A percentile compares a stretch with the other conserved stretches of the same genome.
Conservation (phyloP, 139 green algal species). For the Chlorella ohadii region DNA sequence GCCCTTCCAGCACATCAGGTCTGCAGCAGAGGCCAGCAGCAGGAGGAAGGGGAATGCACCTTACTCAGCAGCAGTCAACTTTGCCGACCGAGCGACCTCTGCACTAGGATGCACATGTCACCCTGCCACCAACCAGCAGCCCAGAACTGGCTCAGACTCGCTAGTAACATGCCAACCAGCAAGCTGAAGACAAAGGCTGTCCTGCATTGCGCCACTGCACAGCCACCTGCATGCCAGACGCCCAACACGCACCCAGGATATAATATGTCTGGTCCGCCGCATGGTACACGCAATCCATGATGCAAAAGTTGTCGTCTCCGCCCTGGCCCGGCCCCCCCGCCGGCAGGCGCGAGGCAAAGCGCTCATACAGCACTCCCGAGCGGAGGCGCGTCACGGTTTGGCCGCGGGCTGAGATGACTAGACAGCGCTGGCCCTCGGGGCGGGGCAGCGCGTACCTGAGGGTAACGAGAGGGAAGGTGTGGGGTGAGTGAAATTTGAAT, state of each 20-base stretch:
- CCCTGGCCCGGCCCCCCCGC: conserved; percentile 39
- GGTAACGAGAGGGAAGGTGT: too few species aligned
- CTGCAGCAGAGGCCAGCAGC: conserved; percentile 30
- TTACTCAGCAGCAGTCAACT: too few species aligned
- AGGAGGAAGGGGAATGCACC: neutral
- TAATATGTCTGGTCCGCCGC: conserved; percentile 53
- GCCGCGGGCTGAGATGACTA: conserved; percentile 71
- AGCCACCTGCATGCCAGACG: too few species aligned
- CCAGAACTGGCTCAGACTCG: too few species aligned
- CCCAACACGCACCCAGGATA: conserved; percentile 42
- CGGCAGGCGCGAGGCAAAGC: conserved; percentile 70
- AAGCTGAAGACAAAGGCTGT: too few species aligned
- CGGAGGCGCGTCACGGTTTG: conserved; percentile 56
- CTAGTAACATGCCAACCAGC: too few species aligned
- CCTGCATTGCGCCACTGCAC: too few species aligned
- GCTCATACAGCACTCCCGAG: conserved; percentile 65
- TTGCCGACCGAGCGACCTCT: too few species aligned
- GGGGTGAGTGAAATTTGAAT: too few species aligned
- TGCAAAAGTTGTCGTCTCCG: conserved; percentile 54
- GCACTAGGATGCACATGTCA: too few species aligned
- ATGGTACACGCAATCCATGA: conserved; percentile 91
- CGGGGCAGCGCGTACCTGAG: conserved; percentile 83
- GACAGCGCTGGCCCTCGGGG: conserved; percentile 87
- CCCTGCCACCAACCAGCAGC: too few species aligned
- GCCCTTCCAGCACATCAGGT: conserved; percentile 92